A percentile compares a stretch with the other conserved stretches of the same genome.
Conservation (phyloP, 805 yeast species). For the Pichia californica region DNA sequence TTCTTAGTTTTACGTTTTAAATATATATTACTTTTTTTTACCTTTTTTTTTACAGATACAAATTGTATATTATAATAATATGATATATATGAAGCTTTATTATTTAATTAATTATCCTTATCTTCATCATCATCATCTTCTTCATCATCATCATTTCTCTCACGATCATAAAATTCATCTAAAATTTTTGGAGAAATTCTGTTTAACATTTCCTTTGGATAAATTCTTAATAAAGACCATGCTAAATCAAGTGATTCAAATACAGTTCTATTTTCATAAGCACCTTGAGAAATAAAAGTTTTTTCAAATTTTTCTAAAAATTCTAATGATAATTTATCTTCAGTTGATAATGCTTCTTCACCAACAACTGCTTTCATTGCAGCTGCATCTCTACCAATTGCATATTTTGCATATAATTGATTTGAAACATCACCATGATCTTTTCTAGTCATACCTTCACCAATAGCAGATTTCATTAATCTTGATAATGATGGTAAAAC, state of each 20-base stretch:
- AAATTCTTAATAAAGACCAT: conserved; percentile 95
- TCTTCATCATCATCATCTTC: conserved; percentile 14
- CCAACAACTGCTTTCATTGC: conserved; percentile 99
- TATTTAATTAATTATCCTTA: neutral
- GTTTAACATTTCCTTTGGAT: conserved; percentile 97
- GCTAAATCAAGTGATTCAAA: conserved; percentile 96
- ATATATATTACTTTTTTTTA: too few relatives aligned
- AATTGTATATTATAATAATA: too few relatives aligned
- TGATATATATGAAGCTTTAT: too few relatives aligned
- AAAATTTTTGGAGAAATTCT: conserved; percentile 97
- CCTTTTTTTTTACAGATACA: neutral
- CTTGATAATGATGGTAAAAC: conserved; percentile 96
- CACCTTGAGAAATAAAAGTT: conserved; percentile 92
- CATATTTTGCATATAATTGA: conserved; percentile 97
- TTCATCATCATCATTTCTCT: conserved; percentile 45
- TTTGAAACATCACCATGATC: conserved; percentile 99
- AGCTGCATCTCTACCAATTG: conserved; percentile 99
- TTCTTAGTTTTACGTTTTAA: too few relatives aligned
- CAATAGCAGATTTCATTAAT: conserved; percentile 98
- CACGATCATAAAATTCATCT: conserved; percentile 91
- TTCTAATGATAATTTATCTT: conserved; percentile 95
- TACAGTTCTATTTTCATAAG: conserved; percentile 91
- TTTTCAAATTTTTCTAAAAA: conserved; percentile 97
- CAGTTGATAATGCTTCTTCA: conserved; percentile 97
- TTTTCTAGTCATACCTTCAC: conserved; percentile 99